Base-by-base conservation (phyloP, 768 basidiomycete species). In the Hebeloma cylindrosporum region DNA sequence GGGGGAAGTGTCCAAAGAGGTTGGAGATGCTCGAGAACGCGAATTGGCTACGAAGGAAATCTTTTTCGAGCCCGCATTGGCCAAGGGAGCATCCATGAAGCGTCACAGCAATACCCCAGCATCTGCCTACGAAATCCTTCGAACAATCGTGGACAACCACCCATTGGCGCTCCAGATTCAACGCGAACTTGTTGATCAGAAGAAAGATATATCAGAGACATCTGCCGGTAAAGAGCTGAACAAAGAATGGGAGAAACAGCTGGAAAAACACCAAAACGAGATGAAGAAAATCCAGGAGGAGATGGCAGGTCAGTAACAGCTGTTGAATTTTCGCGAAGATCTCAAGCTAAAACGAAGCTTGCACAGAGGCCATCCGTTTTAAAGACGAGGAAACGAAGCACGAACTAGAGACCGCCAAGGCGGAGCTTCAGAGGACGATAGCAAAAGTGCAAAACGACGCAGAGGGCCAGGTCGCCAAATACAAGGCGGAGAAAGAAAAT, bases 161-260 rank as follows among this genome's bases (percentile, higher is more conserved):
- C 73, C 79, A 0, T 47, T 66, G 3, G 59, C 73, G 3, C 63
- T 82, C 4, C 68, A 66, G n/a, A 79, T 83, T 40, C 80, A 82
- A 53, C 56, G 62, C 16, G 80, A 83, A 54, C 60, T 81, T 13
- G 75, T 82, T 4, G 73, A 75, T 48, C 62, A 77, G 55, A 62
- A 63, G 34, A 74, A 69, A 39, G 65, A 71, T 30, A 68, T 82
- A 14, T 62, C 68, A 1, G 60, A 80, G 39, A 80, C 82, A 0
- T 60, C 67, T 2, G 80, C 80, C 2, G 79, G 79, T 1, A 64
- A 60, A 10, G 80, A 78, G 53, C 66, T 83, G 22, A 69, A 67
- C 40, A 66, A 67, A n/a, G 78, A 78, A 29, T 52, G 78, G 7
- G 66, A 68, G 45, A 67, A 67, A 39, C 73, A 76, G 58, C 62